Percentiles rank a stretch among this genome's conserved stretches.
Conservation (phyloP, 805 yeast species). For the Debaryomyces tyrocola region DNA sequence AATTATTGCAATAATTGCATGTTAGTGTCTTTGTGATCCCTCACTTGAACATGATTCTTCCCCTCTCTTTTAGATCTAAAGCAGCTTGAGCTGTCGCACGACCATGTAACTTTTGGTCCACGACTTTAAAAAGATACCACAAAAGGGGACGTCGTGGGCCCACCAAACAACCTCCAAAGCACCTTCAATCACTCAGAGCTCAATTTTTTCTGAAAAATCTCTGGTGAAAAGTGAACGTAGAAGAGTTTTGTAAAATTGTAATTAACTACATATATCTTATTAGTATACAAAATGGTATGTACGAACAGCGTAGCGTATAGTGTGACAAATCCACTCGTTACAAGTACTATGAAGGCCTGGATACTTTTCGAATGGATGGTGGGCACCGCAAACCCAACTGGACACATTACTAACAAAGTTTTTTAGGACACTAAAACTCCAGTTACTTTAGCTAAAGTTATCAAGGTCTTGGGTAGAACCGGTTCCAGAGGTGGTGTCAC, state of each 20-base stretch:
- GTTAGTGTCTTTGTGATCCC: too few species aligned
- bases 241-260: not conserved
- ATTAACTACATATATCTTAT: slow-evolving; percentile 2
- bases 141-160: not conserved
- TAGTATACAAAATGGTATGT: slow-evolving; percentile 21
- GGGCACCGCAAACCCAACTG: not conserved
- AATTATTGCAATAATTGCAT: too few species aligned
- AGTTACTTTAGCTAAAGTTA: slow-evolving; percentile 97
- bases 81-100: too few species aligned
- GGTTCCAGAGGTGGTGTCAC: slow-evolving; percentile 96
- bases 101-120: too few species aligned
- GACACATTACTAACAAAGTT: not conserved
- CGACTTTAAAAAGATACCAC: too few species aligned
- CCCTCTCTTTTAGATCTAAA: too few species aligned
- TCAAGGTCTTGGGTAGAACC: slow-evolving; percentile 98
- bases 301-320: not conserved
- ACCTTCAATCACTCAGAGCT: not conserved
- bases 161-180: not conserved
- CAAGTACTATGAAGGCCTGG: not conserved
- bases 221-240: not conserved
- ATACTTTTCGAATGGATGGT: too few species aligned
- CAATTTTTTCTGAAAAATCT: not conserved
- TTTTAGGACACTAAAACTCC: slow-evolving; percentile 57
- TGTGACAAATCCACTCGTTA: not conserved
- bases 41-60: too few species aligned